Base-by-base conservation (phyloP, 805 yeast genomes). In the Jamesozyma lodderae region DNA sequence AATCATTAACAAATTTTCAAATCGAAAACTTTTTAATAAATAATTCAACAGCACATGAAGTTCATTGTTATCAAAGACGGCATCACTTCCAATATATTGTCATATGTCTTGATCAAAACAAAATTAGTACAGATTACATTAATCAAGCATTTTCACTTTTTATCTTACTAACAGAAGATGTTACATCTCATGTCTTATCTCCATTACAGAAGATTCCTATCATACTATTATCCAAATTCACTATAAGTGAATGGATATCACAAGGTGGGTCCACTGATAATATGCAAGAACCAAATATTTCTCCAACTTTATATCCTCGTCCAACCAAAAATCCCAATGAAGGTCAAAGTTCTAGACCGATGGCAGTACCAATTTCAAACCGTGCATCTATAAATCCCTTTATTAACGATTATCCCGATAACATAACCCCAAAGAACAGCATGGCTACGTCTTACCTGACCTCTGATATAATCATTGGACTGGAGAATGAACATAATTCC, bases 401-500 rank as follows among this genome's bases (percentile, higher is more conserved):
- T 11, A 11, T 25, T 13, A 7, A 6, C 10, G n/a, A 7, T 7
- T 6, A 8, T 5, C n/a, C n/a, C 6, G n/a, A 13, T 11, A 25
- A 25, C n/a, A 11, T 11, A 11, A 11, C 5, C 28, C n/a, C n/a
- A n/a, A n/a, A n/a, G n/a, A n/a, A n/a, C n/a, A n/a, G n/a, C n/a
- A n/a, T n/a, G n/a, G n/a, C n/a, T n/a, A n/a, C n/a, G n/a, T n/a
- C n/a, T n/a, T n/a, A n/a, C n/a, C n/a, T n/a, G n/a, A n/a, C n/a
- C n/a, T 22, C 35, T n/a, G 17, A 32, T 70, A 32, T 77, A 36
- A 65, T 76, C 15, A 77, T 87, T 0, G 96, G 97, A 0, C 65
- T 88, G 5, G 66, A 69, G 11, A 88, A 88, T 55, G 64, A 88
- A 44, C 95, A 96, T 2, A 90, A 90, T 52, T 82, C 95, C 0